These are phyloP conservation scores for Taiwanofungus camphoratus DNA, from an alignment of 1,284 basidiomycete species.

Conservation along the genomic window DNA sequence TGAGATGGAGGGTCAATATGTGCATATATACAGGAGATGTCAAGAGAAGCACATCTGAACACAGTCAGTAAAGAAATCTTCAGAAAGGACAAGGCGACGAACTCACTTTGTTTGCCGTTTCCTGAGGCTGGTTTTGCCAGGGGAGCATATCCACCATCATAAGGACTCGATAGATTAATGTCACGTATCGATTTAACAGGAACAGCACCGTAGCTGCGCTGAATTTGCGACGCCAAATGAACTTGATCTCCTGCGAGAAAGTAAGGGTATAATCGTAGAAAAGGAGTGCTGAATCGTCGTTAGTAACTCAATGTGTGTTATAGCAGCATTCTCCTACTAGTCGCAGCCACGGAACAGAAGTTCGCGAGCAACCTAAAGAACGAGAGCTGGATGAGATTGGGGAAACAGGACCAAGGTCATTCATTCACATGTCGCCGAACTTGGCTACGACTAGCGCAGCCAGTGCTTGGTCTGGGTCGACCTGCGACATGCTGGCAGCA, in stretches of 20 bases:
- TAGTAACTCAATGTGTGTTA: background rate
- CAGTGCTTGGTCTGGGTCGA: background rate
- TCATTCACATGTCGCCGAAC: constrained; percentile 6
- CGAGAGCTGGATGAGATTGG: constrained; percentile 1
- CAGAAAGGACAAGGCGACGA: background rate
- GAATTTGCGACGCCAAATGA: constrained; percentile 17
- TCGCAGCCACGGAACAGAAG: constrained; percentile 6
- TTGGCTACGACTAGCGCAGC: constrained; percentile 5
- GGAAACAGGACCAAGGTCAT: background rate
- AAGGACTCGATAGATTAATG: constrained; percentile 11
- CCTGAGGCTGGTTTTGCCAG: constrained; percentile 2
- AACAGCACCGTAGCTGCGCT: constrained; percentile 14
- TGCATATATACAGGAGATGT: constrained; percentile 3
- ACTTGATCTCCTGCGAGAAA: constrained; percentile 12
- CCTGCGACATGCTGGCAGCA: constrained; percentile 12
- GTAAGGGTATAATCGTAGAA: constrained; percentile 17
- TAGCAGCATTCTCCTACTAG: constrained; percentile 3
- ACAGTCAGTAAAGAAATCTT: background rate
- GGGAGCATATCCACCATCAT: constrained; percentile 11
- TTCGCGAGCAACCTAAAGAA: constrained; percentile 7
- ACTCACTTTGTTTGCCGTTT: constrained; percentile 5
- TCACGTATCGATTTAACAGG: constrained; percentile 16
- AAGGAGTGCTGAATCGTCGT: constrained; percentile 12
- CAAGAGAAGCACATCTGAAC: background rate
- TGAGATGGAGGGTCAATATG: background rate